Conservation (phyloP, 108 stramenopile genomes). For the Nitzschia sp. region DNA sequence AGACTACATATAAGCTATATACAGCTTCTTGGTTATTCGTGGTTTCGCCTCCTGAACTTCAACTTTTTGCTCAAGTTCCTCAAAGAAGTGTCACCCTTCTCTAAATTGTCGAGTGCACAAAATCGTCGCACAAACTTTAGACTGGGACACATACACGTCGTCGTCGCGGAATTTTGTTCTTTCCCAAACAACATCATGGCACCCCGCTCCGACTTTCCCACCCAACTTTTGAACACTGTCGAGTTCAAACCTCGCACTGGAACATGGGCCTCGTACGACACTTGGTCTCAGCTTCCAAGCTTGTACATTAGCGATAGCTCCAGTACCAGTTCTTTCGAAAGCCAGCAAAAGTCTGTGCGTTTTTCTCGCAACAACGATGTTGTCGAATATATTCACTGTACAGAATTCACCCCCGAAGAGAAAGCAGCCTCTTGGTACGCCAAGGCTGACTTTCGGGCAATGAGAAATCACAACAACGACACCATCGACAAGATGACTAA, state of each 20-base stretch:
- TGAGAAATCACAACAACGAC: conserved; percentile 8
- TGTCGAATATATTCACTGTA: background rate
- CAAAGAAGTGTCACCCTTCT: background rate
- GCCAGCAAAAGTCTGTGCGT: background rate
- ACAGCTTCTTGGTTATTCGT: background rate
- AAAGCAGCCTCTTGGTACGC: conserved; percentile 7
- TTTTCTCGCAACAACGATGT: background rate
- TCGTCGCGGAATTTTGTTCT: background rate
- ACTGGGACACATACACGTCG: background rate
- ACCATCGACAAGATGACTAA: conserved; percentile 7
- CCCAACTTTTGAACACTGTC: background rate
- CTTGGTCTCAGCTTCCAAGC: background rate
- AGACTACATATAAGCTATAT: too few relatives aligned
- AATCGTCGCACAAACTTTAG: background rate
- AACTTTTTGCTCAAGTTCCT: background rate
- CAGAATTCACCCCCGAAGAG: conserved; percentile 11
- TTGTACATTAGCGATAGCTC: background rate
- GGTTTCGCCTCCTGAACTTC: too few relatives aligned
- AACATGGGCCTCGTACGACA: conserved; percentile 18
- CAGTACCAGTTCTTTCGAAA: background rate
- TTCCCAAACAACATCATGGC: conserved; percentile 6
- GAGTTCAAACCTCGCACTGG: conserved; percentile 17
- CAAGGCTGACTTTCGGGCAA: conserved; percentile 1
- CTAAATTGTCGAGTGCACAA: background rate
- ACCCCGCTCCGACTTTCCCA: conserved; percentile 2